A percentile compares a stretch with the other conserved stretches of the same genome.
Evolutionary conservation across 805 yeast species (phyloP).

Genomic region (Saccharomycodes ludwigii): DNA sequence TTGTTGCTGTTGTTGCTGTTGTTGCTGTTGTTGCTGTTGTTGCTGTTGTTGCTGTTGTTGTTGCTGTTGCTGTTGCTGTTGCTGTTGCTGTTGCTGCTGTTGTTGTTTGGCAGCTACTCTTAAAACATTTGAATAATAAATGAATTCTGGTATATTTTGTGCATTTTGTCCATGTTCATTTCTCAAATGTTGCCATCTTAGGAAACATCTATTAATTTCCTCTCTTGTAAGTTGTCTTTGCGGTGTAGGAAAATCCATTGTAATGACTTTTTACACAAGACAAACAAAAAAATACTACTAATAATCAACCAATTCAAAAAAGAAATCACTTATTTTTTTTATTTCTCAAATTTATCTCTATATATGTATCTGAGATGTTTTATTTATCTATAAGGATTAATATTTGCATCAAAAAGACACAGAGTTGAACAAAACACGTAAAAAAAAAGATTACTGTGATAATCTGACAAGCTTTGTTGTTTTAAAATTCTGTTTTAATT

Average conservation of each 20-base stretch:
- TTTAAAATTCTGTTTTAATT: too few relatives aligned
- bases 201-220: slow-evolving; percentile 22
- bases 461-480: too few relatives aligned
- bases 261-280: too few relatives aligned
- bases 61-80: slow-evolving; percentile 10
- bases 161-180: slow-evolving; percentile 25
- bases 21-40: slow-evolving; percentile 2
- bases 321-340: too few relatives aligned
- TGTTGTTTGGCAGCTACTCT: slow-evolving; percentile 25
- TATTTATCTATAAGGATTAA: too few relatives aligned
- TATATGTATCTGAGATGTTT: too few relatives aligned
- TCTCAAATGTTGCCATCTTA: slow-evolving; percentile 26
- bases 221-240: slow-evolving; percentile 19
- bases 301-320: too few relatives aligned
- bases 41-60: slow-evolving; percentile 6
- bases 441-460: too few relatives aligned
- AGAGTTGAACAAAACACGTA: too few relatives aligned
- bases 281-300: too few relatives aligned
- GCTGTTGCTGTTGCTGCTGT: slow-evolving; percentile 17
- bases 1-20: slow-evolving; percentile 1
- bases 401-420: too few relatives aligned
- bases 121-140: slow-evolving; percentile 23
- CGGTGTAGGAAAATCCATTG: slow-evolving; percentile 1
- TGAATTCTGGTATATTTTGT: slow-evolving; percentile 22
- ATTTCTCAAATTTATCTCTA: too few relatives aligned